Conservation (phyloP, 768 basidiomycete genomes). For the Kwoniella europaea region DNA sequence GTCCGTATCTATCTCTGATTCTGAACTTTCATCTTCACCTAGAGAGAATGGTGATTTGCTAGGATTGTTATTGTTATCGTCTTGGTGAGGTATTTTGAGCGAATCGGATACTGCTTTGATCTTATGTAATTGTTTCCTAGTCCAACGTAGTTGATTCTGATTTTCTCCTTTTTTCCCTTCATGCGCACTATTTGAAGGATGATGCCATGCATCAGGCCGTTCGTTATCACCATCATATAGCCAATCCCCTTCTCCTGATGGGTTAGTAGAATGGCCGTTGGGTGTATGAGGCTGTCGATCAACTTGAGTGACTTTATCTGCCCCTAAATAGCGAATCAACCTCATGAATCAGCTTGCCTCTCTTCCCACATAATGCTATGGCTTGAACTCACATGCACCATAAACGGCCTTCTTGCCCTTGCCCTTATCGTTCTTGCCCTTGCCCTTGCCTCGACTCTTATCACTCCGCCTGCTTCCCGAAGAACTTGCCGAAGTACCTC, state of each 20-base stretch:
- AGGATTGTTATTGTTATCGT: neutral
- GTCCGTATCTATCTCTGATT: slow-evolving; percentile 40
- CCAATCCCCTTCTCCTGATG: slow-evolving; percentile 38
- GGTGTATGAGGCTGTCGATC: slow-evolving; percentile 9
- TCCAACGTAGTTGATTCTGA: slow-evolving; percentile 33
- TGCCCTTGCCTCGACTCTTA: slow-evolving; percentile 62
- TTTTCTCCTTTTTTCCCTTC: slow-evolving; percentile 9
- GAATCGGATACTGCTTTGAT: slow-evolving; percentile 11
- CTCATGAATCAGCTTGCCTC: too few species aligned
- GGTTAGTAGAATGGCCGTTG: slow-evolving; percentile 21
- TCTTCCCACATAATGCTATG: too few species aligned
- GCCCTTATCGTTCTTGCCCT: slow-evolving; percentile 60
- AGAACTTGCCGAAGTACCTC: slow-evolving; percentile 34
- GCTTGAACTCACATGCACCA: slow-evolving; percentile 48
- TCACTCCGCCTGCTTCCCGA: slow-evolving; percentile 17
- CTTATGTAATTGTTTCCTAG: slow-evolving; percentile 27
- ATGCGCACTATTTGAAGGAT: slow-evolving; percentile 10
- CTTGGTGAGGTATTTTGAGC: slow-evolving; percentile 6
- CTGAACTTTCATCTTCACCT: slow-evolving; percentile 36
- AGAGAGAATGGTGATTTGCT: slow-evolving; percentile 38
- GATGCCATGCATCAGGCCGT: slow-evolving; percentile 38
- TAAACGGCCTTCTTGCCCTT: slow-evolving; percentile 40
- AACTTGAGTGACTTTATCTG: slow-evolving; percentile 38
- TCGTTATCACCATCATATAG: slow-evolving; percentile 54
- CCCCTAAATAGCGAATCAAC: slow-evolving; percentile 40